phyloP scores from a whole-genome alignment of 768 basidiomycete genomes.

The Pleurotus djamor region DNA sequence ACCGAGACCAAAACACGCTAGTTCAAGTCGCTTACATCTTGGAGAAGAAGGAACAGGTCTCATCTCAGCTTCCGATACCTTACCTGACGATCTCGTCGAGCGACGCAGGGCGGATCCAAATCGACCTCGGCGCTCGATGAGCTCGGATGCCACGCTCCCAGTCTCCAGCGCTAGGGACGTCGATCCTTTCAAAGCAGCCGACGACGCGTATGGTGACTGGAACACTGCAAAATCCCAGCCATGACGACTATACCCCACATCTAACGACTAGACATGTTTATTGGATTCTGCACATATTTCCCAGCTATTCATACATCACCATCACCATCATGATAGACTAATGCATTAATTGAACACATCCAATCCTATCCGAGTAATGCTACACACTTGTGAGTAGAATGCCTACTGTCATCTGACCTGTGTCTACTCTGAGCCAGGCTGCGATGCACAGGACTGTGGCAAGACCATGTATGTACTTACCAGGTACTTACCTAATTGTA shows the following conservation, averaged over 20 bases:
- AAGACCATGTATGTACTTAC: background rate
- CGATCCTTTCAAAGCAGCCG: slow-evolving; percentile 11
- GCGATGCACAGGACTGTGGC: no score
- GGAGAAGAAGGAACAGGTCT: slow-evolving; percentile 43
- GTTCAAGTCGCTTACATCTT: slow-evolving; percentile 12
- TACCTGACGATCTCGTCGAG: slow-evolving; percentile 27
- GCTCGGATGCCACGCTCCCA: slow-evolving; percentile 7
- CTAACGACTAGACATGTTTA: background rate
- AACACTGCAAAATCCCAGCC: background rate
- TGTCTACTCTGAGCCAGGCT: no score
- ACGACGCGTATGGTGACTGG: slow-evolving; percentile 10
- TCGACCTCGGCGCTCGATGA: slow-evolving; percentile 3
- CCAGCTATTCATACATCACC: no score
- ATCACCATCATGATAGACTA: no score
- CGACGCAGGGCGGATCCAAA: background rate
- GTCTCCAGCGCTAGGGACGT: slow-evolving; percentile 1
- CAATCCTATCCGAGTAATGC: no score
- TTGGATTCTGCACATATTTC: no score
- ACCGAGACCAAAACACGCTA: slow-evolving; percentile 22
- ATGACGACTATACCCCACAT: background rate
- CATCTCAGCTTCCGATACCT: slow-evolving; percentile 28
- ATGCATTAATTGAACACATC: no score
- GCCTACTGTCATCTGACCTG: no score
- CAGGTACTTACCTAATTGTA: no score
- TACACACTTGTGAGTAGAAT: no score